Conservation (phyloP, 1,284 basidiomycete species). For the Wolfiporia cocos region DNA sequence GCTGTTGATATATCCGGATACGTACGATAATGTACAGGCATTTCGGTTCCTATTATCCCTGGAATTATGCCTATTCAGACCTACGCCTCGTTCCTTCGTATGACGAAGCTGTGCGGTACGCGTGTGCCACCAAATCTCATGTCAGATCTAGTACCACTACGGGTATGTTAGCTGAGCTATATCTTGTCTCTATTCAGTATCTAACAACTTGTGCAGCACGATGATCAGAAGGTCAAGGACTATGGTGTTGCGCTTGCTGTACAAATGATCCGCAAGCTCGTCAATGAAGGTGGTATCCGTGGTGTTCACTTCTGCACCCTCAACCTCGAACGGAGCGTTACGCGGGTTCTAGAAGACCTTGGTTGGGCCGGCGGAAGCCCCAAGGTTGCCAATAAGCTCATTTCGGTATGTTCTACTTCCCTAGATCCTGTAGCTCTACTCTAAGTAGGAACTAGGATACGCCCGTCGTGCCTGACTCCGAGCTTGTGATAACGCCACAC, state of each 20-base stretch:
- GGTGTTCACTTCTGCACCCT: constrained; percentile 96
- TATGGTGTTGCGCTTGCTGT: constrained; percentile 81
- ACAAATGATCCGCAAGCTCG: constrained; percentile 63
- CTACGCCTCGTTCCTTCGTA: constrained; percentile 86
- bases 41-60: constrained; percentile 88
- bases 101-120: constrained; percentile 86
- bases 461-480: constrained; percentile 22
- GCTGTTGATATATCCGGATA: too few species aligned
- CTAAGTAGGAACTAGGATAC: constrained; percentile 14
- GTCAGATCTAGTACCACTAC: constrained; percentile 71
- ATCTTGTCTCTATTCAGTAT: too few species aligned
- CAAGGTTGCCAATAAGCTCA: constrained; percentile 57
- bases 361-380: constrained; percentile 52
- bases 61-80: constrained; percentile 99
- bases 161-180: constrained; percentile 40
- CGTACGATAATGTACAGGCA: too few species aligned
- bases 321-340: constrained; percentile 95
- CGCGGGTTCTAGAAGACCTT: constrained; percentile 78
- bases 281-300: constrained; percentile 53
- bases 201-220: constrained; percentile 63
- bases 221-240: constrained; percentile 89
- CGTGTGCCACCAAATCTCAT: constrained; percentile 71
- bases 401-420: constrained; percentile 38
- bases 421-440: background rate
- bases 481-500: constrained; percentile 53